phyloP scores from a whole-genome alignment of 2,329 filamentous ascomycete genomes.

The Hirsutella rhossiliensis region DNA sequence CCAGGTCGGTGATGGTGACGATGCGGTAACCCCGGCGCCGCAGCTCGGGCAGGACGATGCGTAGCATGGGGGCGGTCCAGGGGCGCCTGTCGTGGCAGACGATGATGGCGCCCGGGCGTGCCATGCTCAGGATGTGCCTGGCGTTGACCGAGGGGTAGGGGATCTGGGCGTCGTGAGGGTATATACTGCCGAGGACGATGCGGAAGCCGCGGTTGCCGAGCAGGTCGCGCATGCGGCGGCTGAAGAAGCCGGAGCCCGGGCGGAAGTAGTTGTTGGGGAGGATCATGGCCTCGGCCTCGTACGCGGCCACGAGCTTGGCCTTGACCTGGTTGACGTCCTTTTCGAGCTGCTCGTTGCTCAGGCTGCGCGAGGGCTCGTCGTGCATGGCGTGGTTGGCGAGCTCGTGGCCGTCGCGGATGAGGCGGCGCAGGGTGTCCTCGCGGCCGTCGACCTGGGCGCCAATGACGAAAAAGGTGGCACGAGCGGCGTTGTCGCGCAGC shows the following conservation, averaged over 20 bases:
- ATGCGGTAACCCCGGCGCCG: constrained; percentile 56
- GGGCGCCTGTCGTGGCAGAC: constrained; percentile 74
- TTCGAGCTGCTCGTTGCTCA: constrained; percentile 47
- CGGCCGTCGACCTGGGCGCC: constrained; percentile 56
- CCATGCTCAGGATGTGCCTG: constrained; percentile 68
- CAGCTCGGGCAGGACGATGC: constrained; percentile 59
- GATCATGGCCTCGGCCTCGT: constrained; percentile 29
- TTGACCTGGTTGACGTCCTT: constrained; percentile 56
- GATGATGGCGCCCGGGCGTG: constrained; percentile 63
- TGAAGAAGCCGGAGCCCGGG: constrained; percentile 79
- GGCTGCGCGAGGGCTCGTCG: constrained; percentile 60
- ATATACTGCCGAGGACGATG: constrained; percentile 72
- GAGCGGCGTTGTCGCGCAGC: constrained; percentile 52
- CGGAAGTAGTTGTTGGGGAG: constrained; percentile 59
- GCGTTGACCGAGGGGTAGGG: constrained; percentile 58
- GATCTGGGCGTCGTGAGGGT: constrained; percentile 87
- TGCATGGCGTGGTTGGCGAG: constrained; percentile 83
- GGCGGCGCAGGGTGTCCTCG: constrained; percentile 40
- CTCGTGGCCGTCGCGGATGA: constrained; percentile 54
- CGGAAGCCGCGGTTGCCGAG: constrained; percentile 51
- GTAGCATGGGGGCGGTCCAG: constrained; percentile 78
- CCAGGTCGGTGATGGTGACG: constrained; percentile 57
- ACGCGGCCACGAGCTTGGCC: constrained; percentile 42
- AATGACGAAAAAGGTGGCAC: constrained; percentile 83
- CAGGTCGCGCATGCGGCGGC: constrained; percentile 50